Conservation (phyloP, 2,329 filamentous ascomycete genomes). For the Sphaceloma murrayae region DNA sequence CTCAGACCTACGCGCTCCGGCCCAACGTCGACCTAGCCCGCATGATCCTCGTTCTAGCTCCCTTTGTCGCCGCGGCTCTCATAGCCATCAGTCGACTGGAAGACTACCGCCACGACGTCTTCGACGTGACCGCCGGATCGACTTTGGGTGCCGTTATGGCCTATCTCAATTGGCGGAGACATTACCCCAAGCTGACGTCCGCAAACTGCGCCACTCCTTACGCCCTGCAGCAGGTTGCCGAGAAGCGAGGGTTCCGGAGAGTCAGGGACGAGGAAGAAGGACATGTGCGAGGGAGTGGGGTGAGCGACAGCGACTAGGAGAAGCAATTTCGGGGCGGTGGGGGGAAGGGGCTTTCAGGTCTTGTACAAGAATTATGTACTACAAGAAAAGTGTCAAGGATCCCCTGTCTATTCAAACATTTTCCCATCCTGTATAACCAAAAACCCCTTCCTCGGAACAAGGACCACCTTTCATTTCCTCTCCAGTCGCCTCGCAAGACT, state of each 20-base stretch:
- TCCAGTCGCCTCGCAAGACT: slow-evolving; percentile 62
- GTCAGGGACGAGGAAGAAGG: slow-evolving; percentile 39
- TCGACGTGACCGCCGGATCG: slow-evolving; percentile 50
- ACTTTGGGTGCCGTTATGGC: slow-evolving; percentile 46
- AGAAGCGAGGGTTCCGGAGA: slow-evolving; percentile 29
- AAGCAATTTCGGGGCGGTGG: no score
- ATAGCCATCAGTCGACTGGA: slow-evolving; percentile 54
- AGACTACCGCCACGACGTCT: slow-evolving; percentile 56
- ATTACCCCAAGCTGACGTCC: slow-evolving; percentile 48
- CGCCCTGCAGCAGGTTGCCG: slow-evolving; percentile 29
- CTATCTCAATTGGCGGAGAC: slow-evolving; percentile 51
- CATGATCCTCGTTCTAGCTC: slow-evolving; percentile 46
- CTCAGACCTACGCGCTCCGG: slow-evolving; percentile 51
- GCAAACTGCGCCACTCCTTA: slow-evolving; percentile 45
- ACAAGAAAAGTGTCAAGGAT: no score
- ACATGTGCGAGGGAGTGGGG: no score
- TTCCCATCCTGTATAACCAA: neutral
- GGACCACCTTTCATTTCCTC: slow-evolving; percentile 32
- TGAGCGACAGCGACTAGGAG: slow-evolving; percentile 14
- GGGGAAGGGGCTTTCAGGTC: no score
- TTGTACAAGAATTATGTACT: no score
- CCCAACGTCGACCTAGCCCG: slow-evolving; percentile 49
- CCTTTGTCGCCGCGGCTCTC: slow-evolving; percentile 48
- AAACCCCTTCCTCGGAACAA: no score
- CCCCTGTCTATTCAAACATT: no score